Evolutionary conservation across 805 yeast genomes (phyloP).

Genomic region (Pichia californica): DNA sequence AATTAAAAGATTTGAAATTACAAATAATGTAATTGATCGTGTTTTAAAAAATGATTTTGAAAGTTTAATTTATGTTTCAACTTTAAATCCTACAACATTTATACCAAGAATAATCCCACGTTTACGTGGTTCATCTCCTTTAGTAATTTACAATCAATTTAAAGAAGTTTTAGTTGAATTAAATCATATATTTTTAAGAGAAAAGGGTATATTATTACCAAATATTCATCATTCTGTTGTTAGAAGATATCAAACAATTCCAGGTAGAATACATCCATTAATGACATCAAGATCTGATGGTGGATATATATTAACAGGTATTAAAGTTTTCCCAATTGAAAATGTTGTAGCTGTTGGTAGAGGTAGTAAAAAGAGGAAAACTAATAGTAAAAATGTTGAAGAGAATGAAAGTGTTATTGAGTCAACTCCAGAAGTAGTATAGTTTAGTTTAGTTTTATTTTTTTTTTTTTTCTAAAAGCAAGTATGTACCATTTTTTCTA

Average conservation of each 20-base stretch:
- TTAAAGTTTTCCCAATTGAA: constrained; percentile 68
- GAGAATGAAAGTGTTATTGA: background rate
- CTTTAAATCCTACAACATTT: constrained; percentile 61
- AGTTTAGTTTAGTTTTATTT: background rate
- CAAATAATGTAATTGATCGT: constrained; percentile 43
- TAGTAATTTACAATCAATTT: constrained; percentile 74
- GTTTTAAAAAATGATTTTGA: constrained; percentile 57
- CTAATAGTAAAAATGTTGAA: constrained; percentile 10
- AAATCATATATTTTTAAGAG: constrained; percentile 59
- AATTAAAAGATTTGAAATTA: constrained; percentile 47
- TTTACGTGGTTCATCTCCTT: constrained; percentile 79
- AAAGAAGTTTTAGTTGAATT: constrained; percentile 75
- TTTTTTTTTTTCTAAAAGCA: background rate
- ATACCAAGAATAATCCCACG: constrained; percentile 56
- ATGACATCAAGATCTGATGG: constrained; percentile 95
- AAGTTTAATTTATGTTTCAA: constrained; percentile 66
- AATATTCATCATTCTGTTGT: constrained; percentile 75
- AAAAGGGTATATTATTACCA: constrained; percentile 73
- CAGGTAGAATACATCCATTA: constrained; percentile 89
- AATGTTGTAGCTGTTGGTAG: constrained; percentile 65
- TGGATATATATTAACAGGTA: constrained; percentile 77
- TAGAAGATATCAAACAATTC: constrained; percentile 83
- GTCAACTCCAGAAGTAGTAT: background rate
- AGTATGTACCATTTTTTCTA: constrained; percentile 14
- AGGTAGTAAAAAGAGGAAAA: constrained; percentile 41